A percentile compares a stretch with the other conserved stretches of the same genome.
Conservation (phyloP, 257 asterid genomes). For the Haberlea rhodopensis region DNA sequence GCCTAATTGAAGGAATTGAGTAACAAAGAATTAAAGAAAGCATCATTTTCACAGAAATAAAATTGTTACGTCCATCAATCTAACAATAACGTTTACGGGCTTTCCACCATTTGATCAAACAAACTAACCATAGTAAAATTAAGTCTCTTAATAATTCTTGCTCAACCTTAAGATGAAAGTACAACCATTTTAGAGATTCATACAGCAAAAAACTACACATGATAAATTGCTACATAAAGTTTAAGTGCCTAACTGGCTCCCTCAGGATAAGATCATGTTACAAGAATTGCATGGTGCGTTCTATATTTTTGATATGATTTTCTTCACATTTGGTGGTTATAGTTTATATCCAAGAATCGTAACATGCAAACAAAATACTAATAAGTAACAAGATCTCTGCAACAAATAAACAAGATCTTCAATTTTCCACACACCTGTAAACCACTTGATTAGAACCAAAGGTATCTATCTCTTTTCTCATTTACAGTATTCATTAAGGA, state of each 20-base stretch:
- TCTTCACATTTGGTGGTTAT: neutral
- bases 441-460: no score
- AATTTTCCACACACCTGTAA: no score
- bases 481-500: neutral
- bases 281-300: neutral
- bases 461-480: no score
- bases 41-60: neutral
- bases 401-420: neutral
- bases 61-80: neutral
- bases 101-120: slow-evolving; percentile 8
- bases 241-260: no score
- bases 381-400: no score
- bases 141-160: neutral
- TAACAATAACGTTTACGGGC: neutral
- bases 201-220: neutral
- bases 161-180: neutral
- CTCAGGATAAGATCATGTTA: neutral
- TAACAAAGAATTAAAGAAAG: slow-evolving; percentile 18
- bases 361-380: neutral
- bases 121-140: neutral
- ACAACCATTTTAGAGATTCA: neutral
- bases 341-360: neutral
- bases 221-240: no score
- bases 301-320: neutral
- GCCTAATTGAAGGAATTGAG: slow-evolving; percentile 36